Conservation (phyloP, 192 early-diverging fungal species). For the Backusella macrospora region DNA sequence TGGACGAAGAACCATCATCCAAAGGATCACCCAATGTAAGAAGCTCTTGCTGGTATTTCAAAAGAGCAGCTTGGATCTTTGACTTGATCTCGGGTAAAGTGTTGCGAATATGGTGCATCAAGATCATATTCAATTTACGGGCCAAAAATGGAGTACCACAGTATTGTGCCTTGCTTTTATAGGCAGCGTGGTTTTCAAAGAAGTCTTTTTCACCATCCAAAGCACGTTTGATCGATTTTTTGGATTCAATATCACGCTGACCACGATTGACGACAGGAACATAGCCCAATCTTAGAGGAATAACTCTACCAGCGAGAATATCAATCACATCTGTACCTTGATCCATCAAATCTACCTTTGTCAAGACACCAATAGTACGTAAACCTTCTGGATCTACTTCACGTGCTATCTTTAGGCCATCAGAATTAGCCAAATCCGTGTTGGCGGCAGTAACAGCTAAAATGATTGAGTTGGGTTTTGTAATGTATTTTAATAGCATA, state of each 20-base stretch:
- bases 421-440: constrained; percentile 99
- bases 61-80: constrained; percentile 85
- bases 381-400: constrained; percentile 97
- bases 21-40: constrained; percentile 90
- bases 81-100: constrained; percentile 99
- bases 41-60: constrained; percentile 88
- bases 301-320: constrained; percentile 94
- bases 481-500: constrained; percentile 98
- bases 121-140: constrained; percentile 94
- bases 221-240: constrained; percentile 88
- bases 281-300: constrained; percentile 96
- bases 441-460: constrained; percentile 98
- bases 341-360: constrained; percentile 99
- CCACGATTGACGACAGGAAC: constrained; percentile 99
- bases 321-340: constrained; percentile 99
- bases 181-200: constrained; percentile 97
- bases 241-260: constrained; percentile 95
- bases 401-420: constrained; percentile 96
- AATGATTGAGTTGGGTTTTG: constrained; percentile 98
- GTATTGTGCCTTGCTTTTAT: constrained; percentile 96
- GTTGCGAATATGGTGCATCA: constrained; percentile 99
- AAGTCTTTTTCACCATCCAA: constrained; percentile 90
- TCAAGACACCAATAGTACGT: constrained; percentile 98
- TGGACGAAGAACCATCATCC: constrained; percentile 66
- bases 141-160: constrained; percentile 99